Conservation (phyloP, 768 basidiomycete species). For the Leucogyrophana mollusca region DNA sequence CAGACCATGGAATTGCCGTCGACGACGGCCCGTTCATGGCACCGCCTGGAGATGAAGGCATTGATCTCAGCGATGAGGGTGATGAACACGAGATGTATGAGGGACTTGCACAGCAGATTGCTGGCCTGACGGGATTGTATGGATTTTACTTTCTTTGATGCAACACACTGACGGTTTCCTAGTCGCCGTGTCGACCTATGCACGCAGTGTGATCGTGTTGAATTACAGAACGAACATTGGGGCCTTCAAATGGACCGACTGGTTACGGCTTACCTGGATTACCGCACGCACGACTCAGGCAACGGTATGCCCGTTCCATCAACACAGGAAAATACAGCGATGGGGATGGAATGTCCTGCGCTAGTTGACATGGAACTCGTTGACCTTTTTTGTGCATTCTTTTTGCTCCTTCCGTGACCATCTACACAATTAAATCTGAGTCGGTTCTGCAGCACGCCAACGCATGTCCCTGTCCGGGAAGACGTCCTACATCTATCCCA, state of each 20-base stretch:
- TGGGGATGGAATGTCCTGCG: not conserved
- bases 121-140: not conserved
- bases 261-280: not conserved
- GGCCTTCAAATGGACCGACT: not conserved
- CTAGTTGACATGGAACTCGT: not conserved
- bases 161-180: not conserved
- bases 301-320: not conserved
- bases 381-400: conserved; percentile 1
- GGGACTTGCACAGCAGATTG: not conserved
- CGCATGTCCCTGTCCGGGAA: not conserved
- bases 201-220: not conserved
- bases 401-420: too few relatives aligned
- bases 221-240: conserved; percentile 5
- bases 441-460: too few relatives aligned
- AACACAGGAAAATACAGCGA: not conserved
- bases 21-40: not conserved
- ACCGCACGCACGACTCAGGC: not conserved
- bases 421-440: too few relatives aligned
- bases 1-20: not conserved
- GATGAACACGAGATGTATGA: conserved; percentile 2
- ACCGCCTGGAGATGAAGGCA: conserved; percentile 3
- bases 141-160: not conserved
- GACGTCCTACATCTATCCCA: conserved; percentile 7
- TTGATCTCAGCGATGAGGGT: conserved; percentile 2
- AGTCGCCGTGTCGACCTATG: not conserved